Base-by-base conservation (phyloP, 2,329 filamentous ascomycete species). In the Fusarium neocosmosporiellum region DNA sequence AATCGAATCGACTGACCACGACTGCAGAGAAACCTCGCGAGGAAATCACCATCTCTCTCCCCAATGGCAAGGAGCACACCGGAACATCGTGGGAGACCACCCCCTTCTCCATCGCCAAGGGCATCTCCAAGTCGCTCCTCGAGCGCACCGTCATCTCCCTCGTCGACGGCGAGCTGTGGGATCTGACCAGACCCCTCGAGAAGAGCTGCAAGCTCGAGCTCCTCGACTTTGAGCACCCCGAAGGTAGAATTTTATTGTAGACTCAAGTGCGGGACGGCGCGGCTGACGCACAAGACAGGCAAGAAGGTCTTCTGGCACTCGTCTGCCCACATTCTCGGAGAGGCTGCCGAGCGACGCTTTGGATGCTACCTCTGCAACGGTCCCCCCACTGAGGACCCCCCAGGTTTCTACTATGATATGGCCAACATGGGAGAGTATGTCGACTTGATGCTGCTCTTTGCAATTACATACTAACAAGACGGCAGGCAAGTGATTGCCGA, bases 251-350 rank as follows among this genome's bases (percentile, higher is more conserved):
- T 18, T 27, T 60, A 29, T 22, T 13, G 2, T 22, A 39, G 8
- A 13, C 5, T n/a, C n/a, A 16, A 16, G 27, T 27, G n/a, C 11
- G 55, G 13, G 13, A 13, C 29, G 14, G 41, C 14, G 18, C 27
- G 11, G 16, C 67, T 68, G 41, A 70, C 54, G 53, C 33, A 20
- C 14, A 54, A 22, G 33, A 5, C 62, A 84, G 96, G 94, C 78
- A 95, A 96, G 85, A 94, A 94, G 82, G 96, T 98, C 65, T 99
- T 98, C 86, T 99, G 96, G 96, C 96, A 98, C 84, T 97, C 94
- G 22, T 96, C 93, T 78, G 96, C 96, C 50, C 96, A 99, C 82
- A 92, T 97, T 73, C 90, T 99, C n/a, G 96, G 96, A 76, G 96
- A 98, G 84, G 95, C 95, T 68, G 93, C 93, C 58, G 96, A 99